Conservation (phyloP, 768 basidiomycete species). For the Strobilomyces dryophilus region DNA sequence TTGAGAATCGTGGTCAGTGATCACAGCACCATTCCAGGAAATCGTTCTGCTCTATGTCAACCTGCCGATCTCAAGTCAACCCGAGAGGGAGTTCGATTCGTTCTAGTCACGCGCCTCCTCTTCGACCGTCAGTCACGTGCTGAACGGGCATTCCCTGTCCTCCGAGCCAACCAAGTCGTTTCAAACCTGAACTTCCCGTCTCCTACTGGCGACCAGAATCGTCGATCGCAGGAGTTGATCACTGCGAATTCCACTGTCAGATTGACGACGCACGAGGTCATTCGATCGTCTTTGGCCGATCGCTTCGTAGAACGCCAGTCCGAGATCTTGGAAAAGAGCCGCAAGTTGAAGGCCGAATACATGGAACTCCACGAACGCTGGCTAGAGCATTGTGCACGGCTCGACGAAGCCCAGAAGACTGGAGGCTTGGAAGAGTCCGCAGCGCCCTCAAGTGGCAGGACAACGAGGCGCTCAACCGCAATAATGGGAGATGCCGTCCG, state of each 20-base stretch:
- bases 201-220: slow-evolving; percentile 35
- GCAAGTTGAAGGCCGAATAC: slow-evolving; percentile 63
- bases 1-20: slow-evolving; percentile 29
- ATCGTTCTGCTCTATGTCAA: slow-evolving; percentile 7
- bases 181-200: slow-evolving; percentile 29
- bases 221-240: slow-evolving; percentile 47
- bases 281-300: slow-evolving; percentile 48
- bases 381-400: slow-evolving; percentile 61
- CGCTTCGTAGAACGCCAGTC: slow-evolving; percentile 53
- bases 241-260: slow-evolving; percentile 33
- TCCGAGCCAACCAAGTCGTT: slow-evolving; percentile 54
- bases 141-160: slow-evolving; percentile 59
- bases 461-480: slow-evolving; percentile 71
- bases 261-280: slow-evolving; percentile 34
- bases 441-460: slow-evolving; percentile 44
- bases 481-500: slow-evolving; percentile 82
- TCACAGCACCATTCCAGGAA: slow-evolving; percentile 16
- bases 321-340: slow-evolving; percentile 49
- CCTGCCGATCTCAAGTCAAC: slow-evolving; percentile 36
- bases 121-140: slow-evolving; percentile 57
- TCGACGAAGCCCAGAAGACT: slow-evolving; percentile 49
- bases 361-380: slow-evolving; percentile 64
- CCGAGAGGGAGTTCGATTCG: slow-evolving; percentile 58
- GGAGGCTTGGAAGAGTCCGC: slow-evolving; percentile 36
- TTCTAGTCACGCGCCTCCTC: slow-evolving; percentile 57